These are phyloP conservation scores for Ambrosiella cleistominuta DNA, from an alignment of 2,329 filamentous ascomycete species.

Conservation along the genomic window DNA sequence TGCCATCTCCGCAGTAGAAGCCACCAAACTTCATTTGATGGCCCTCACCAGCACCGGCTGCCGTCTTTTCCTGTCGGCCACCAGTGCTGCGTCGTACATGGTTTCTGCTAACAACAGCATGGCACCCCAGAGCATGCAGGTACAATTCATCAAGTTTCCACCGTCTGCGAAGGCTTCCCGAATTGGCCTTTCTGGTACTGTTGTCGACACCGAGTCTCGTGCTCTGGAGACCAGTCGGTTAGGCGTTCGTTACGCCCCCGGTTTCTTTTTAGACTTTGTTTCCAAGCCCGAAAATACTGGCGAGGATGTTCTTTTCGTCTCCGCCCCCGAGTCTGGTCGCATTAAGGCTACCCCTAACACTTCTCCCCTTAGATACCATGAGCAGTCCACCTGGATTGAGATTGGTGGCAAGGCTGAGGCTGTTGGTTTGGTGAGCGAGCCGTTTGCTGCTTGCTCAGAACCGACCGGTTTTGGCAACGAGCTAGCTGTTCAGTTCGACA, in stretches of 20 bases:
- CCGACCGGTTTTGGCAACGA: slow-evolving; percentile 85
- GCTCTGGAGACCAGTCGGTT: slow-evolving; percentile 32
- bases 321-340: slow-evolving; percentile 74
- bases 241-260: slow-evolving; percentile 56
- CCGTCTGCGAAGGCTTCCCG: slow-evolving; percentile 32
- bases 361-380: slow-evolving; percentile 46
- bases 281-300: slow-evolving; percentile 40
- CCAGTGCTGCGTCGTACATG: slow-evolving; percentile 53
- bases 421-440: slow-evolving; percentile 56
- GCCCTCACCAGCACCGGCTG: slow-evolving; percentile 82
- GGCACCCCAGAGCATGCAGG: slow-evolving; percentile 85
- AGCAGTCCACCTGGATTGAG: slow-evolving; percentile 65
- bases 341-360: slow-evolving; percentile 44
- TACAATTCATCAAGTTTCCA: slow-evolving; percentile 92
- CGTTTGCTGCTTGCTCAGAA: slow-evolving; percentile 49
- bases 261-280: slow-evolving; percentile 79
- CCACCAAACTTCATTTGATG: slow-evolving; percentile 72
- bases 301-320: slow-evolving; percentile 59
- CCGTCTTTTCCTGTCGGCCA: slow-evolving; percentile 80
- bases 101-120: slow-evolving; percentile 40
- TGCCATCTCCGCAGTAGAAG: slow-evolving; percentile 62
- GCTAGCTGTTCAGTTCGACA: slow-evolving; percentile 86
- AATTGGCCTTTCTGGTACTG: slow-evolving; percentile 20
- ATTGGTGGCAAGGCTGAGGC: slow-evolving; percentile 59
- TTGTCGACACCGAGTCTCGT: slow-evolving; percentile 30